Evolutionary conservation across 805 yeast genomes (phyloP).

Genomic region (Hanseniaspora valbyensis): DNA sequence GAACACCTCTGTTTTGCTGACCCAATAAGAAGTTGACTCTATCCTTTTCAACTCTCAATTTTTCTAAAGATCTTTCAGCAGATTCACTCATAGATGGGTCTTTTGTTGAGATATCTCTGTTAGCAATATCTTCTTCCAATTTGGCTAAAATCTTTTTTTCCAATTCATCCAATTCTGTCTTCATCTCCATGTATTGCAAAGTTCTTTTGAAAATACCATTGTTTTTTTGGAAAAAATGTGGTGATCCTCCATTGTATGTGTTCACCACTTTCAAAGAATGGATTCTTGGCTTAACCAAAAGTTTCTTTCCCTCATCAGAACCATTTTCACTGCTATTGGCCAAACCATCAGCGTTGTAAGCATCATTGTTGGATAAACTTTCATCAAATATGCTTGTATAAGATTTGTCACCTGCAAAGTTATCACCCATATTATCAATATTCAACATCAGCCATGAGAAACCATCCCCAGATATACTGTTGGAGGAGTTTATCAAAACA

Average conservation of each 20-base stretch:
- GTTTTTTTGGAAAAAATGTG: constrained; percentile 37
- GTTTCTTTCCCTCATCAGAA: too few relatives aligned
- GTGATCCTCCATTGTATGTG: constrained; percentile 84
- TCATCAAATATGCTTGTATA: constrained; percentile 13
- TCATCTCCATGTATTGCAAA: constrained; percentile 2
- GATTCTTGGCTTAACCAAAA: constrained; percentile 23
- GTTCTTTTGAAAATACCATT: constrained; percentile 8
- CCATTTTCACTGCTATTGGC: neutral
- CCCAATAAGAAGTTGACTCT: constrained; percentile 2
- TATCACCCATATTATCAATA: constrained; percentile 20
- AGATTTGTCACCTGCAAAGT: constrained; percentile 19
- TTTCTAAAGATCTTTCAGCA: constrained; percentile 1
- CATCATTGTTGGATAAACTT: constrained; percentile 4
- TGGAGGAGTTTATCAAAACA: constrained; percentile 56
- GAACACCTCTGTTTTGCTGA: constrained; percentile 31
- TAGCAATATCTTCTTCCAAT: constrained; percentile 28
- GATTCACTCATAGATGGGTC: constrained; percentile 5
- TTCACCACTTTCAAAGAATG: constrained; percentile 49
- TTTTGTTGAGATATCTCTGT: neutral
- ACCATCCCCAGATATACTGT: constrained; percentile 76
- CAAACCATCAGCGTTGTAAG: neutral
- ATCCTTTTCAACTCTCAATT: constrained; percentile 4
- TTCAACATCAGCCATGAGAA: constrained; percentile 77
- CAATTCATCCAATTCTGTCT: neutral
- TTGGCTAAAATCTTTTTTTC: constrained; percentile 29